Evolutionary conservation across 1,284 basidiomycete genomes (phyloP).

Genomic region (Gymnopus androsaceus): DNA sequence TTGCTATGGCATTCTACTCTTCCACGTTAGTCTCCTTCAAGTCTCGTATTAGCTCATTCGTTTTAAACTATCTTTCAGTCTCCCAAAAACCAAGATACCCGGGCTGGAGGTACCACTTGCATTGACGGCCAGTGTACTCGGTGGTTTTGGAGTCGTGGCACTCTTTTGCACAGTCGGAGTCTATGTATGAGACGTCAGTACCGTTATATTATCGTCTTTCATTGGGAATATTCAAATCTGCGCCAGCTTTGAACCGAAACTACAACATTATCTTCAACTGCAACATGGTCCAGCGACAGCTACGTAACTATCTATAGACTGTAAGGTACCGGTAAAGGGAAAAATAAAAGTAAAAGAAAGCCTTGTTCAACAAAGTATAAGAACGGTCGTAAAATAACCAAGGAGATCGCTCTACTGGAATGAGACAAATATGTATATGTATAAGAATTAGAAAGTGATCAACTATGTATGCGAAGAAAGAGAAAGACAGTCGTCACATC

Average conservation of each 20-base stretch:
- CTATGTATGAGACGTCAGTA: constrained; percentile 78
- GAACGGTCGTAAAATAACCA: too few relatives aligned
- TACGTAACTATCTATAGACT: too few relatives aligned
- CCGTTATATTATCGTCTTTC: too few relatives aligned
- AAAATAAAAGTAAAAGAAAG: not conserved
- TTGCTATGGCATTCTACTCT: constrained; percentile 84
- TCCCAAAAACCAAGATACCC: constrained; percentile 72
- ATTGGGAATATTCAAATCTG: too few relatives aligned
- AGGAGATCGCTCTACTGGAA: too few relatives aligned
- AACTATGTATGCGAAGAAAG: too few relatives aligned
- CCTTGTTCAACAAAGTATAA: too few relatives aligned
- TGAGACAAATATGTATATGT: not conserved
- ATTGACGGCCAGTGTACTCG: constrained; percentile 71
- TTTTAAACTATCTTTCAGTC: constrained; percentile 41
- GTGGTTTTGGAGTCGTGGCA: constrained; percentile 84
- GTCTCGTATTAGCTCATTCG: not conserved
- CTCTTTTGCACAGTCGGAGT: constrained; percentile 87
- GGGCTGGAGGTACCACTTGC: constrained; percentile 71
- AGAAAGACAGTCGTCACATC: too few relatives aligned
- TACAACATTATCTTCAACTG: too few relatives aligned
- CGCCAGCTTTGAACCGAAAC: too few relatives aligned
- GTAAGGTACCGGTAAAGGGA: too few relatives aligned
- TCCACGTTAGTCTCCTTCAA: constrained; percentile 66
- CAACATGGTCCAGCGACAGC: too few relatives aligned
- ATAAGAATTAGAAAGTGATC: not conserved